Evolutionary conservation across 192 early-diverging fungal genomes (phyloP), one percentile per base, ranked within the genome.

Genomic region (Rhizoclosmatium sp.): DNA sequence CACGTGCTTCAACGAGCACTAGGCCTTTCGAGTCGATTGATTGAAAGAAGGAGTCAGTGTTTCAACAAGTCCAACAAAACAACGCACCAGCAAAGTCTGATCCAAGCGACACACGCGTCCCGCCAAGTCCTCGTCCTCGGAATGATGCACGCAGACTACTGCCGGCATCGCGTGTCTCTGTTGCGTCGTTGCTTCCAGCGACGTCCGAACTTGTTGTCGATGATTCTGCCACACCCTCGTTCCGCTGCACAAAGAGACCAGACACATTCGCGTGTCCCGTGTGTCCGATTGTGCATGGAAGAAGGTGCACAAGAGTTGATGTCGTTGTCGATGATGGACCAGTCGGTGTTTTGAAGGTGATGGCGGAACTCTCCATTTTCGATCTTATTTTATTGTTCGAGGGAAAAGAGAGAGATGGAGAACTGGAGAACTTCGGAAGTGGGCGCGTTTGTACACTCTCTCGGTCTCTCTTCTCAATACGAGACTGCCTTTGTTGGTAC

Each of bases 261-360:
- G 64, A 41, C 1, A 81, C 76, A 44, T 74, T 77, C 19, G 80
- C 83, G 9, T 73, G 83, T 16, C 83, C 83, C 23, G 58, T 54
- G 80, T 81, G 77, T 31, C 44, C 60, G 45, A 84, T 78, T 48
- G 72, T 44, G 79, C 75, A 84, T 1, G 83, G 83, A 16, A 84
- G 80, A 44, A 74, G 61, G 56, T 84, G 83, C 45, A 84, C 73
- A 47, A 14, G 5, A 12, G 5, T 16, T 54, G 51, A 16, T 54
- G 5, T 54, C 16, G 9, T 7, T 12, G 51, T 12, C 9, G 16
- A 7, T 54, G 51, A 54, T 16, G 51, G 9, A 12, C 16, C 9
- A 12, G 51, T 16, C 5, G 51, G 51, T 0, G 51, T 54, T 54
- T 54, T 54, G 51, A 54, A 54, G 9, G 51, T 54, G 51, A 54